Conservation (phyloP, 2,329 filamentous ascomycete species). For the Diplodia scrobiculata region DNA sequence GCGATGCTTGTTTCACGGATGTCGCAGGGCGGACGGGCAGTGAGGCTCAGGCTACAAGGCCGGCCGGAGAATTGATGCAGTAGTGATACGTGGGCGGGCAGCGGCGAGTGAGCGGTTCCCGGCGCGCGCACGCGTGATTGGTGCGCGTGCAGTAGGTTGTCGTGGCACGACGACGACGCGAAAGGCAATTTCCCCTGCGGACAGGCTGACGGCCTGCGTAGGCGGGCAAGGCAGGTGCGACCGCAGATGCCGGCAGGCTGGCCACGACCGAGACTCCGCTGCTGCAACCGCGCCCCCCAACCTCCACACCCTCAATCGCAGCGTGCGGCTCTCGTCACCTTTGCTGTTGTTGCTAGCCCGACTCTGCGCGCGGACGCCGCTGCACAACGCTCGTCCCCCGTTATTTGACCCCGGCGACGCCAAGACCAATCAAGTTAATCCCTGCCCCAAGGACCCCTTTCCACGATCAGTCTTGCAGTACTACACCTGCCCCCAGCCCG, state of each 20-base stretch:
- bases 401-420: constrained; percentile 26
- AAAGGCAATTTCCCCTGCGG: constrained; percentile 28
- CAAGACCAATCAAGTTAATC: constrained; percentile 30
- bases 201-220: constrained; percentile 7
- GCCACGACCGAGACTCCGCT: constrained; percentile 13
- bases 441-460: constrained; percentile 30
- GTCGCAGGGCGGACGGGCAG: neutral
- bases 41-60: constrained; percentile 8
- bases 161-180: constrained; percentile 26
- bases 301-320: constrained; percentile 1
- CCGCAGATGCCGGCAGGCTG: constrained; percentile 21
- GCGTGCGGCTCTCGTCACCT: constrained; percentile 18
- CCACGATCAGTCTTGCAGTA: constrained; percentile 28
- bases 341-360: constrained; percentile 7
- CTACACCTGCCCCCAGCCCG: constrained; percentile 28
- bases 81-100: constrained; percentile 20
- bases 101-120: neutral
- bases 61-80: constrained; percentile 6
- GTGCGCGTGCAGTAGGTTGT: constrained; percentile 10
- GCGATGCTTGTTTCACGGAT: constrained; percentile 21
- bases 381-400: constrained; percentile 28
- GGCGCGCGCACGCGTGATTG: constrained; percentile 22
- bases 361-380: constrained; percentile 18
- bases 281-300: constrained; percentile 6
- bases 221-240: constrained; percentile 21